These are phyloP conservation scores for Russula emetica DNA, from an alignment of 768 basidiomycete species.

Conservation along the genomic window DNA sequence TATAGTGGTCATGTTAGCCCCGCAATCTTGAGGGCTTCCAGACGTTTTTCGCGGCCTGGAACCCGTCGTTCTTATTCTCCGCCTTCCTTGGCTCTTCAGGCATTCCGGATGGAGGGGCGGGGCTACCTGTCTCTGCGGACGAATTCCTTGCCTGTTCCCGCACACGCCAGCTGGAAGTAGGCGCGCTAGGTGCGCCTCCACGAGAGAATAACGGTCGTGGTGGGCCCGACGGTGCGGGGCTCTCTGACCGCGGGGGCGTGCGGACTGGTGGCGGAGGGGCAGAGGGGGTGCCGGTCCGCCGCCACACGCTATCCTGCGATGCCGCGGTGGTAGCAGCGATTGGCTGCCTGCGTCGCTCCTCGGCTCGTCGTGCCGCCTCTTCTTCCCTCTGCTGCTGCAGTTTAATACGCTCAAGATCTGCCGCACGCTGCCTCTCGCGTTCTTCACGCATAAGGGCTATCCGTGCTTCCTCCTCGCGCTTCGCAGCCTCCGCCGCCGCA, in stretches of 20 bases:
- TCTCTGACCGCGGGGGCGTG: conserved; percentile 50
- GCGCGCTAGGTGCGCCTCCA: conserved; percentile 32
- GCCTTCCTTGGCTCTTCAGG: conserved; percentile 37
- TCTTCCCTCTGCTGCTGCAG: conserved; percentile 61
- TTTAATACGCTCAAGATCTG: conserved; percentile 51
- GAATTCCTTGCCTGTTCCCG: conserved; percentile 46
- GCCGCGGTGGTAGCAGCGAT: conserved; percentile 32
- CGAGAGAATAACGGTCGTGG: conserved; percentile 27
- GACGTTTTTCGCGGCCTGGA: conserved; percentile 55
- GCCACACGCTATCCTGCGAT: conserved; percentile 32
- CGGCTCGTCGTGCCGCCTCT: conserved; percentile 43
- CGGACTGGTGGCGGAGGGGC: conserved; percentile 24
- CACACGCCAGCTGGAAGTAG: conserved; percentile 52
- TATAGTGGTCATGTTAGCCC: conserved; percentile 3
- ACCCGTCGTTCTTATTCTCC: conserved; percentile 57
- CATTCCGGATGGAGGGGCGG: conserved; percentile 26
- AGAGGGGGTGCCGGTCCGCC: conserved; percentile 18
- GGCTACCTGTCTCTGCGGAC: conserved; percentile 38
- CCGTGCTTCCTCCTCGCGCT: conserved; percentile 61
- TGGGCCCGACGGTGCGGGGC: conserved; percentile 41
- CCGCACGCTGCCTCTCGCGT: conserved; percentile 50
- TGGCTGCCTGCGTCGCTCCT: conserved; percentile 36
- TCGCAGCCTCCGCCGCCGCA: conserved; percentile 38
- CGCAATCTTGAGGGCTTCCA: conserved; percentile 33
- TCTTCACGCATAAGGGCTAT: conserved; percentile 46